These are phyloP conservation scores for Globisporangium carolinianum DNA, from an alignment of 352 stramenopile genomes.

Conservation along the genomic window DNA sequence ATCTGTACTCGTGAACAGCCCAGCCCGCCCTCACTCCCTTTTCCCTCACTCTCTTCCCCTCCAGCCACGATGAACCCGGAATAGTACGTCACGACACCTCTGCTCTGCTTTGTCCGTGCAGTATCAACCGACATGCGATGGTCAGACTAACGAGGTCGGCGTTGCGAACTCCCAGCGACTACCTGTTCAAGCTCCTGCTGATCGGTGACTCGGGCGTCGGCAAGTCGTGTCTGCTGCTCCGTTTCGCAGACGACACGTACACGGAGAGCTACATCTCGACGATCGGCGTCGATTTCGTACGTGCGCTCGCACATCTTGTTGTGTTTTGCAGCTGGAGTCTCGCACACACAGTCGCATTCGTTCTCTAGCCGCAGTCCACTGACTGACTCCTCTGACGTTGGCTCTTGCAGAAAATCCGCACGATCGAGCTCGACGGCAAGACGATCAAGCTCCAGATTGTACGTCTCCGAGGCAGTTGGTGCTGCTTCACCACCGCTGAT, in stretches of 20 bases:
- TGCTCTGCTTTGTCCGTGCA: not conserved
- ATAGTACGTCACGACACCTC: constrained; percentile 69
- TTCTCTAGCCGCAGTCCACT: not conserved
- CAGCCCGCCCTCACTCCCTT: not conserved
- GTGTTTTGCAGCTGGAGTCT: not conserved
- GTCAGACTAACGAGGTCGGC: not conserved
- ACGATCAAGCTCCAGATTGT: constrained; percentile 99
- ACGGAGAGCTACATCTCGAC: constrained; percentile 99
- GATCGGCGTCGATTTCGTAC: constrained; percentile 99
- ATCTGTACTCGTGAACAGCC: not conserved
- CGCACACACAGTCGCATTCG: not conserved
- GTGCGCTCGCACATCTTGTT: constrained; percentile 19
- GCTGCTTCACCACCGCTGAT: no score
- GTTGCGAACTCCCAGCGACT: constrained; percentile 80
- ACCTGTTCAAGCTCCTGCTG: constrained; percentile 97
- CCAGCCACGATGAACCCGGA: constrained; percentile 83
- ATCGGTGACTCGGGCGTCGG: constrained; percentile 97
- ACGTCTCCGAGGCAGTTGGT: constrained; percentile 11
- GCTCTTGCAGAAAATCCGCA: constrained; percentile 99
- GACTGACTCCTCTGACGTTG: constrained; percentile 1
- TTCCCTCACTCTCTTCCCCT: not conserved
- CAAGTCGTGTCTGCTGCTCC: constrained; percentile 98
- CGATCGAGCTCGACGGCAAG: constrained; percentile 98
- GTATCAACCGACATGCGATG: no score
- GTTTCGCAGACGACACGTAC: constrained; percentile 99